phyloP scores from a whole-genome alignment of 2,329 filamentous ascomycete genomes.

The Septoria petroselini region DNA sequence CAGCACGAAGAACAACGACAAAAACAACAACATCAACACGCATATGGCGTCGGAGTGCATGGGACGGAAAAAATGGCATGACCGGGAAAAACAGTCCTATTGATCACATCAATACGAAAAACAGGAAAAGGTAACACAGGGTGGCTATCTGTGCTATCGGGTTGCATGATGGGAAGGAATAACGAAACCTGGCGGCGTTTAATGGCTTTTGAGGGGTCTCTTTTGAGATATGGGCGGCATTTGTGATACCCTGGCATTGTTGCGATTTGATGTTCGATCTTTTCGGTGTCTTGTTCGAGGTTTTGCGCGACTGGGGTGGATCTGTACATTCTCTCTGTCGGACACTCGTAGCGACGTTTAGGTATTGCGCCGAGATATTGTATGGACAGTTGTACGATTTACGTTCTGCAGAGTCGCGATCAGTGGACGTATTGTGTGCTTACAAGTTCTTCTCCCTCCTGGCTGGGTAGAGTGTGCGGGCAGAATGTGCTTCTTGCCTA shows the following conservation, averaged over 20 bases:
- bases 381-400: too few species aligned
- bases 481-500: too few species aligned
- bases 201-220: constrained; percentile 2
- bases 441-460: too few species aligned
- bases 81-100: neutral
- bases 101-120: constrained; percentile 11
- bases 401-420: too few species aligned
- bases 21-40: constrained; percentile 2
- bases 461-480: too few species aligned
- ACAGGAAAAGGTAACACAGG: constrained; percentile 14
- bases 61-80: constrained; percentile 2
- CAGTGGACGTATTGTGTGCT: too few species aligned
- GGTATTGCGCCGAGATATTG: too few species aligned
- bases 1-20: constrained; percentile 1
- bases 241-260: constrained; percentile 30
- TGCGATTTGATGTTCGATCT: constrained; percentile 5
- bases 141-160: constrained; percentile 9
- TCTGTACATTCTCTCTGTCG: too few species aligned
- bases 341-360: too few species aligned
- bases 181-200: neutral
- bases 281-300: neutral
- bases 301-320: too few species aligned
- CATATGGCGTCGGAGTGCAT: neutral
- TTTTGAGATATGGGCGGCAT: constrained; percentile 25
- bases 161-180: neutral